A percentile compares a stretch with the other conserved stretches of the same genome.
These are phyloP conservation scores for Aspergillus flavus DNA, from an alignment of 2,329 filamentous ascomycete species.

Conservation along the genomic window DNA sequence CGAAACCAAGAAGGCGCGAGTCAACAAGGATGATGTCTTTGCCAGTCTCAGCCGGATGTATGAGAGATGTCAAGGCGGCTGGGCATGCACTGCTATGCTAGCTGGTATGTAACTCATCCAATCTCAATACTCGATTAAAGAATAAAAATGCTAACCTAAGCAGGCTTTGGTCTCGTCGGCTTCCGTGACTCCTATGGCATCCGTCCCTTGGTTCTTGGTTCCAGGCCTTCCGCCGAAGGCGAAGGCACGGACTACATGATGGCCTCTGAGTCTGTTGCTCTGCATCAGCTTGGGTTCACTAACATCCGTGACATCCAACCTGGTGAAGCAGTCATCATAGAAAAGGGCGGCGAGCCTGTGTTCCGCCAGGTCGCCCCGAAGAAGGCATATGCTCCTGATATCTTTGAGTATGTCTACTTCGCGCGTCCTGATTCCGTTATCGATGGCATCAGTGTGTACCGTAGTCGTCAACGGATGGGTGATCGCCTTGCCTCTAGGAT, in stretches of 20 bases:
- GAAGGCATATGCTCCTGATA: conserved; percentile 76
- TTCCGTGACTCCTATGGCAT: conserved; percentile 82
- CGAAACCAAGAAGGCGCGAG: conserved; percentile 77
- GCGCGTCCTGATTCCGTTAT: conserved; percentile 79
- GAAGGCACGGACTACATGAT: conserved; percentile 82
- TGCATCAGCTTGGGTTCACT: conserved; percentile 77
- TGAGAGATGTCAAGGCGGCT: conserved; percentile 71
- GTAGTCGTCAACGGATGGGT: conserved; percentile 85
- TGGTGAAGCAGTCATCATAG: conserved; percentile 82
- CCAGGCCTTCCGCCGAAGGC: conserved; percentile 66
- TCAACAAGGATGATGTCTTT: conserved; percentile 78
- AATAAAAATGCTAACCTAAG: conserved; percentile 19
- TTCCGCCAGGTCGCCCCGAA: conserved; percentile 74
- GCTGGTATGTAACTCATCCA: conserved; percentile 54
- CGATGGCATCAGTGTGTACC: conserved; percentile 85
- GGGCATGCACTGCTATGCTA: conserved; percentile 80
- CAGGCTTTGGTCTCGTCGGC: conserved; percentile 75
- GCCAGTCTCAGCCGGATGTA: conserved; percentile 72
- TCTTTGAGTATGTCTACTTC: conserved; percentile 89
- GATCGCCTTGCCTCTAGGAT: conserved; percentile 76
- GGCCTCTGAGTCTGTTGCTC: conserved; percentile 83
- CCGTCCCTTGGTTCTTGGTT: conserved; percentile 78
- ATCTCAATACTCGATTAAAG: background rate
- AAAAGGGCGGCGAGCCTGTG: conserved; percentile 72
- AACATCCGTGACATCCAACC: conserved; percentile 77